Evolutionary conservation across 805 yeast species (phyloP).

Genomic region (Candida orba): DNA sequence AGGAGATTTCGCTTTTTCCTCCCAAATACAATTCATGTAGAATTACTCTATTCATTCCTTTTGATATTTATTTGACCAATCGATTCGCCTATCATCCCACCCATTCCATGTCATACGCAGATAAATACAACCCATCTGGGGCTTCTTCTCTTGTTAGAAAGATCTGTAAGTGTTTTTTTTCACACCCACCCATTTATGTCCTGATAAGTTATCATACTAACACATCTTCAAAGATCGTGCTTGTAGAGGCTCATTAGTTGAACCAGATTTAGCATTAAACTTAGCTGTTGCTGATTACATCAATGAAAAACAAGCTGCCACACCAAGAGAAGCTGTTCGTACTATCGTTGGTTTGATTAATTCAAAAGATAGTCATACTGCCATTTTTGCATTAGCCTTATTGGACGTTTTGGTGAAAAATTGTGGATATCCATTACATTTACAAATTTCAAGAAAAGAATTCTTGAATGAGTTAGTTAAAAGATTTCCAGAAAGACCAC

Average conservation of each 20-base stretch:
- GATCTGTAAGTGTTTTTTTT: conserved; percentile 24
- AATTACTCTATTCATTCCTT: background rate
- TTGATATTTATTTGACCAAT: background rate
- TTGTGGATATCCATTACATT: conserved; percentile 95
- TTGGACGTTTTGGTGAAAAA: conserved; percentile 90
- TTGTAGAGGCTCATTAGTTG: conserved; percentile 70
- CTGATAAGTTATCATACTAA: background rate
- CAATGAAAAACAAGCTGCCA: conserved; percentile 81
- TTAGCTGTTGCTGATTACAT: conserved; percentile 90
- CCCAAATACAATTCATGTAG: too few species aligned
- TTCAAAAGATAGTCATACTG: conserved; percentile 75
- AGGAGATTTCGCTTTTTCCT: conserved; percentile 10
- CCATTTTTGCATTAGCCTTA: conserved; percentile 73
- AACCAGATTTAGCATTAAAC: conserved; percentile 85
- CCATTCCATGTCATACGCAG: conserved; percentile 14
- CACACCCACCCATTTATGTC: background rate
- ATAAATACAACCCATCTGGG: conserved; percentile 17
- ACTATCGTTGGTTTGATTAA: conserved; percentile 78
- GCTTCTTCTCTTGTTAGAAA: conserved; percentile 32
- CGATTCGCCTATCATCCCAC: background rate
- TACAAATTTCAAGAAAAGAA: conserved; percentile 92
- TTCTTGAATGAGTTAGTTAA: conserved; percentile 89
- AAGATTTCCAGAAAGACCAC: conserved; percentile 92
- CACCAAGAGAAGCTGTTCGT: conserved; percentile 85
- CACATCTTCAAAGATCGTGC: conserved; percentile 51